phyloP scores from a whole-genome alignment of 306 rosid genomes.

The Luffa acutangula region DNA sequence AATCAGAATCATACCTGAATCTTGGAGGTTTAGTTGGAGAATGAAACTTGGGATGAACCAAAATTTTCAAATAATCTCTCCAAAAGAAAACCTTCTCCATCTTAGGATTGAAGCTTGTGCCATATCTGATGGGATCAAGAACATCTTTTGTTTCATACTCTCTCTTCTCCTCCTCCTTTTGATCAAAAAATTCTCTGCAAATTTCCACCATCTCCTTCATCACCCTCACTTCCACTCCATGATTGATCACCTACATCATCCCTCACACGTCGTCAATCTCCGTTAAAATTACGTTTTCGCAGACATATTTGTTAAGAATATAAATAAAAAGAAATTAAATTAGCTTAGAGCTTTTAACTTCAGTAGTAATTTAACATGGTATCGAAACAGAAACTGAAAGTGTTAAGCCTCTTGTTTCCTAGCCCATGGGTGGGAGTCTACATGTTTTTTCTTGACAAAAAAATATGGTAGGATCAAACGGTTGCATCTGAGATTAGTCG shows the following conservation, averaged over 20 bases:
- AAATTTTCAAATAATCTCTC: conserved; percentile 58
- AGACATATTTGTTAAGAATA: background rate
- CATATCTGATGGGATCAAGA: conserved; percentile 43
- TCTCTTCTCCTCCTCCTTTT: conserved; percentile 33
- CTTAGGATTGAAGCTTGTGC: conserved; percentile 42
- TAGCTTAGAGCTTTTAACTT: too few relatives aligned
- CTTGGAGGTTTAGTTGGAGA: conserved; percentile 42
- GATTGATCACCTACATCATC: conserved; percentile 32
- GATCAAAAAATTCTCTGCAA: conserved; percentile 28
- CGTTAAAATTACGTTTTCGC: background rate
- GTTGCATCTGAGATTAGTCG: too few relatives aligned
- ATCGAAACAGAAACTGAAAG: too few relatives aligned
- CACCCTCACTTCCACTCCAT: conserved; percentile 29
- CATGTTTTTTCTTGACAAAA: too few relatives aligned
- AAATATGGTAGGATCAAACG: too few relatives aligned
- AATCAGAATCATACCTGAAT: conserved; percentile 24
- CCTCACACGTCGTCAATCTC: background rate
- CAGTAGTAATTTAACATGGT: too few relatives aligned
- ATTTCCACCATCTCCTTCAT: conserved; percentile 20
- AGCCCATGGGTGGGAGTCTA: too few relatives aligned
- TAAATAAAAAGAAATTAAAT: too few relatives aligned
- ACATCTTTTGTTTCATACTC: conserved; percentile 17
- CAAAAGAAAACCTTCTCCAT: conserved; percentile 32
- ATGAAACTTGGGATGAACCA: conserved; percentile 43
- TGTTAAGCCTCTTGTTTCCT: too few relatives aligned